Percentiles rank a stretch among this genome's conserved stretches.
phyloP scores from a whole-genome alignment of 129 eudicot species.

The Glebionis coronaria region DNA sequence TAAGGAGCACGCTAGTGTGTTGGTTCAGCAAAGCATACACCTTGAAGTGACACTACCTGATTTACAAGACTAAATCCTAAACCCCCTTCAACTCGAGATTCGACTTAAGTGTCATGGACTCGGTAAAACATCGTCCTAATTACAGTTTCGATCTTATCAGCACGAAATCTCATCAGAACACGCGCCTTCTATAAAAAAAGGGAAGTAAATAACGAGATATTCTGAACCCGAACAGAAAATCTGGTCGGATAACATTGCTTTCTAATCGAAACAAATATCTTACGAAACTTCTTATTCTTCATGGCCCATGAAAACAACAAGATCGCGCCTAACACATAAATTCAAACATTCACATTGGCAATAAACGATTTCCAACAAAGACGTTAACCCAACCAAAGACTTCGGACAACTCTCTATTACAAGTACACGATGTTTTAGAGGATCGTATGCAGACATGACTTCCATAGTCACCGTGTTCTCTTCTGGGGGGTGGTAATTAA shows the following conservation, averaged over 20 bases:
- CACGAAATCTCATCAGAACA: not conserved
- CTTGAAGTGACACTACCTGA: too few relatives aligned
- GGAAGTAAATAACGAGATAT: not conserved
- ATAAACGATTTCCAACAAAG: not conserved
- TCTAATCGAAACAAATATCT: not conserved
- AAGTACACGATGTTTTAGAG: not conserved
- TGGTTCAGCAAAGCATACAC: too few relatives aligned
- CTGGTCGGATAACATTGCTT: not conserved
- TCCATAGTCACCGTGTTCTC: not conserved
- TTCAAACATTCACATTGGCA: slow-evolving; percentile 27
- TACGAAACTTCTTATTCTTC: not conserved
- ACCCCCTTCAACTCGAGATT: too few relatives aligned
- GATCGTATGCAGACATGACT: not conserved
- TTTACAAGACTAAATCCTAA: too few relatives aligned
- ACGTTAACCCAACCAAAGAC: not conserved
- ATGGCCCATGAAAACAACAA: slow-evolving; percentile 13
- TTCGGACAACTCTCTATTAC: too few relatives aligned
- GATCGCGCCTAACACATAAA: not conserved
- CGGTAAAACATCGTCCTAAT: too few relatives aligned
- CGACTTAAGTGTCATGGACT: too few relatives aligned
- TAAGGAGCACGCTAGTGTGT: too few relatives aligned
- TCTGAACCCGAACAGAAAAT: not conserved
- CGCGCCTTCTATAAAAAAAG: not conserved
- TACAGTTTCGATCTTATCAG: too few relatives aligned
- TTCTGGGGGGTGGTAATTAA: slow-evolving; percentile 2